phyloP scores from a whole-genome alignment of 495 filamentous ascomycete genomes.

The Penicillium fimorum region DNA sequence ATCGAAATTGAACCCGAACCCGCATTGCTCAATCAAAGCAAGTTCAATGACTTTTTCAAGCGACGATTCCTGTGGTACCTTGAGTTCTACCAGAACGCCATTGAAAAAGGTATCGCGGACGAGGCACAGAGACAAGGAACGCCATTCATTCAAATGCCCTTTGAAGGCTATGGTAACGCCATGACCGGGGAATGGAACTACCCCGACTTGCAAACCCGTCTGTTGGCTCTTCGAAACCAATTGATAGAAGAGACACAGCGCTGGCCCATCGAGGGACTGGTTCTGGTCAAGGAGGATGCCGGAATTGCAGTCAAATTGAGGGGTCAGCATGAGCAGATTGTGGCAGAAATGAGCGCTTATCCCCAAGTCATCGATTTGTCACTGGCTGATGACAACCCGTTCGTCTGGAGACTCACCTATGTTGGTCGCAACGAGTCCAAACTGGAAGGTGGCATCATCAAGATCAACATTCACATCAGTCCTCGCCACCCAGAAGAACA shows the following conservation, averaged over 20 bases:
- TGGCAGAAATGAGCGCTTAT: slow-evolving; percentile 66
- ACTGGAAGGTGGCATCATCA: slow-evolving; percentile 87
- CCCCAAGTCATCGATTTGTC: slow-evolving; percentile 69
- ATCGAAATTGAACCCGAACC: slow-evolving; percentile 43
- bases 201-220: slow-evolving; percentile 63
- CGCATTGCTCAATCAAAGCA: slow-evolving; percentile 48
- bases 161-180: slow-evolving; percentile 72
- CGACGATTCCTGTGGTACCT: slow-evolving; percentile 95
- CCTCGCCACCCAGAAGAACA: slow-evolving; percentile 91
- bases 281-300: slow-evolving; percentile 61
- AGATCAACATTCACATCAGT: slow-evolving; percentile 76
- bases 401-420: slow-evolving; percentile 67
- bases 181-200: slow-evolving; percentile 93
- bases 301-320: slow-evolving; percentile 78
- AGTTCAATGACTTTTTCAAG: slow-evolving; percentile 90
- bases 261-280: slow-evolving; percentile 70
- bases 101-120: slow-evolving; percentile 56
- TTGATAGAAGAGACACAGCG: slow-evolving; percentile 68
- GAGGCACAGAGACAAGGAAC: slow-evolving; percentile 52
- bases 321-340: slow-evolving; percentile 81
- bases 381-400: slow-evolving; percentile 59
- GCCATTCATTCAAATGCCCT: slow-evolving; percentile 75
- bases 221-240: slow-evolving; percentile 61
- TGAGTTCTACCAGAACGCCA: slow-evolving; percentile 73
- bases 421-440: slow-evolving; percentile 93